Evolutionary conservation across 2,329 filamentous ascomycete species (phyloP).

Genomic region (Trichoderma simmonsii): DNA sequence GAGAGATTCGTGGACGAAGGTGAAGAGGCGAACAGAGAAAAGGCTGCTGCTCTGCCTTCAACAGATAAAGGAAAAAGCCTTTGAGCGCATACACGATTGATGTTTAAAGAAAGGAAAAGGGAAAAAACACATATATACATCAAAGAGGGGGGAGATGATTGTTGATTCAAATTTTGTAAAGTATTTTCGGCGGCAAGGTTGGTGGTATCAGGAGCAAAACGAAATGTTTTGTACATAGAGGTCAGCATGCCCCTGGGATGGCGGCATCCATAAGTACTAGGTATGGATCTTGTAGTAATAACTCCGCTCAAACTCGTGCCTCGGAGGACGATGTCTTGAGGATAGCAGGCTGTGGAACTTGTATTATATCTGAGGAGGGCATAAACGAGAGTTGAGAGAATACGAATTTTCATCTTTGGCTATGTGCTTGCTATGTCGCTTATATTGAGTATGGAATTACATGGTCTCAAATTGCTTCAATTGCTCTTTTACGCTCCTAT

Average conservation of each 20-base stretch:
- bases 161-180: background rate
- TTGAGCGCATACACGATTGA: background rate
- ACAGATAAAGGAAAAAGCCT: slow-evolving; percentile 3
- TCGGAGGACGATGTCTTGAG: background rate
- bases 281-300: background rate
- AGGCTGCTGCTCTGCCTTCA: background rate
- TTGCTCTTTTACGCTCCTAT: background rate
- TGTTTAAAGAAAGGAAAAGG: background rate
- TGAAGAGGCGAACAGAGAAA: slow-evolving; percentile 23
- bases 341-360: background rate
- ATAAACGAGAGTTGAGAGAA: background rate
- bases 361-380: background rate
- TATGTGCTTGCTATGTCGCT: background rate
- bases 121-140: background rate
- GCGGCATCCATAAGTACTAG: background rate
- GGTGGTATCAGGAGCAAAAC: background rate
- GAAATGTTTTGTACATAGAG: background rate
- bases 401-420: background rate
- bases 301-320: slow-evolving; percentile 15
- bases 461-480: background rate
- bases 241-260: background rate
- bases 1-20: slow-evolving; percentile 27
- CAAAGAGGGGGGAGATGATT: background rate
- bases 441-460: background rate
- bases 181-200: background rate